These are phyloP conservation scores for Uronychia setigera DNA, from an alignment of 73 alveolate species.

Conservation along the genomic window DNA sequence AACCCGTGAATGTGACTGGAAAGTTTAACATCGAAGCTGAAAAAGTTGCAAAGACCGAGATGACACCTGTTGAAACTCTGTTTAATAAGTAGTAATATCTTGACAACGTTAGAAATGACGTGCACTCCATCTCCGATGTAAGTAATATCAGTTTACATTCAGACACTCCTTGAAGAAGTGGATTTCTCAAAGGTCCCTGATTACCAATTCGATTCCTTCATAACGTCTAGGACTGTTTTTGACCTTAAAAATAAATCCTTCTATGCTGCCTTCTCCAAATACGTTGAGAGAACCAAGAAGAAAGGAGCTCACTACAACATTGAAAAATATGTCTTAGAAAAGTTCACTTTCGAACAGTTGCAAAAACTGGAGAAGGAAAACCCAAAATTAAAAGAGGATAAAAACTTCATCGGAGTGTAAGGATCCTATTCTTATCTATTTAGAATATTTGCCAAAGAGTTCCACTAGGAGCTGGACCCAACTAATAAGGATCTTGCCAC, in stretches of 20 bases:
- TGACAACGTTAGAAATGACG: neutral
- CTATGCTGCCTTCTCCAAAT: conserved; percentile 13
- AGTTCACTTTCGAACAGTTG: conserved; percentile 36
- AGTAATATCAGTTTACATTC: conserved; percentile 1
- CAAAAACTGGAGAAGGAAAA: conserved; percentile 10
- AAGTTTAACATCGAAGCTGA: neutral
- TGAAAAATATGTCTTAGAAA: conserved; percentile 7
- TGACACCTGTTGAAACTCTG: neutral
- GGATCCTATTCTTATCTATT: neutral
- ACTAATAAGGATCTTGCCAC: conserved; percentile 19
- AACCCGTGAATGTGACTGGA: conserved; percentile 23
- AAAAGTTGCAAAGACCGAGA: neutral
- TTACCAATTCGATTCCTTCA: neutral
- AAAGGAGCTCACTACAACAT: conserved; percentile 2
- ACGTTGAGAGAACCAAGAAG: conserved; percentile 7
- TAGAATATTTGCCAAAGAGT: conserved; percentile 21
- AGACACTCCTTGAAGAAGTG: conserved; percentile 8
- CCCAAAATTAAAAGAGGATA: conserved; percentile 47
- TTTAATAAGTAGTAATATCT: neutral
- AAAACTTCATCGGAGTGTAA: conserved; percentile 48
- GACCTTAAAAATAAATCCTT: conserved; percentile 29
- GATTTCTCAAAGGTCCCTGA: conserved; percentile 5
- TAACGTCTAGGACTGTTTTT: neutral
- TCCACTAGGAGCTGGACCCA: conserved; percentile 35
- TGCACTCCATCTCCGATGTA: conserved; percentile 31